These are phyloP conservation scores for Paramecium pentaurelia DNA, from an alignment of 73 alveolate genomes.

Conservation along the genomic window DNA sequence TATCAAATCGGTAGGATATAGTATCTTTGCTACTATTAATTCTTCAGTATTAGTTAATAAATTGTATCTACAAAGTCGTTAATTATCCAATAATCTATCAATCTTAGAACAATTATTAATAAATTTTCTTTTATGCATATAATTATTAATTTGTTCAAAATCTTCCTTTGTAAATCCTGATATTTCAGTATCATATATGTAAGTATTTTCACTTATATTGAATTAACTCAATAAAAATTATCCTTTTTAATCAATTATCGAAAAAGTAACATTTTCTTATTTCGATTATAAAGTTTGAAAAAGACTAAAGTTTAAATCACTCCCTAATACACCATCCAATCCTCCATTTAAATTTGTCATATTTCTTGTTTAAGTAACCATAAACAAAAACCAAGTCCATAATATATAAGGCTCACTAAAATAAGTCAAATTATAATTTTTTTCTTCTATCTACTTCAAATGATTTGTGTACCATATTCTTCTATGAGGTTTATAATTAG, in stretches of 20 bases:
- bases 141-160: not conserved
- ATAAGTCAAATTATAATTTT: not conserved
- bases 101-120: not conserved
- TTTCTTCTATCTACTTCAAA: not conserved
- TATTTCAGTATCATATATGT: not conserved
- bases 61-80: not conserved
- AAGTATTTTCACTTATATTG: not conserved
- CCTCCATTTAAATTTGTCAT: not conserved
- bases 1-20: not conserved
- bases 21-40: not conserved
- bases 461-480: slow-evolving; percentile 19
- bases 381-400: slow-evolving; percentile 14
- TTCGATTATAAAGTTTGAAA: not conserved
- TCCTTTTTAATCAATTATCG: slow-evolving; percentile 12
- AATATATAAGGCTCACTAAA: slow-evolving; percentile 19
- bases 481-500: slow-evolving; percentile 18
- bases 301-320: not conserved
- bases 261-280: not conserved
- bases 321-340: slow-evolving; percentile 17
- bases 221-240: not conserved
- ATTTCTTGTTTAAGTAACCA: slow-evolving; percentile 23
- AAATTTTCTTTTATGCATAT: not conserved
- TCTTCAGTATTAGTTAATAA: not conserved
- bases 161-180: not conserved
- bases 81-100: not conserved